Percentiles rank a stretch among this genome's conserved stretches.
Evolutionary conservation across 1,284 basidiomycete genomes (phyloP).

Genomic region (Rhodofomes roseus): DNA sequence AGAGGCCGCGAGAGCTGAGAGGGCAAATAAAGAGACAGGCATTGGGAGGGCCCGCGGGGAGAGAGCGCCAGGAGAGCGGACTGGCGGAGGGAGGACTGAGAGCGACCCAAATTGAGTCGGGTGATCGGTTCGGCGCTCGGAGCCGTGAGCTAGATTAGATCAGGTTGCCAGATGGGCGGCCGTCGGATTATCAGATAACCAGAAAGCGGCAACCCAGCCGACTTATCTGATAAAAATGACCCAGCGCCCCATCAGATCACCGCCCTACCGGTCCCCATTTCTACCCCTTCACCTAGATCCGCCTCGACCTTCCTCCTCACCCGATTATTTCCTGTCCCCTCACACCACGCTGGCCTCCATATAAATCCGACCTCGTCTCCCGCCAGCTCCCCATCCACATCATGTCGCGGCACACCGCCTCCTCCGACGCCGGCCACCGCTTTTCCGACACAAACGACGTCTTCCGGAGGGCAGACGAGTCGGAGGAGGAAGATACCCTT

Average conservation of each 20-base stretch:
- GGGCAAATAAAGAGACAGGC: background rate
- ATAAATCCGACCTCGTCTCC: background rate
- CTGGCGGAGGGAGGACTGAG: background rate
- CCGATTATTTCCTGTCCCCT: background rate
- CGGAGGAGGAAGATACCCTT: conserved; percentile 5
- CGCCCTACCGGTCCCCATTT: background rate
- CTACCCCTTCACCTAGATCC: conserved; percentile 4
- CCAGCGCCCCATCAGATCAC: background rate
- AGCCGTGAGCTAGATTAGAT: conserved; percentile 4
- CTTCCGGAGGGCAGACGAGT: background rate
- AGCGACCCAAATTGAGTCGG: background rate
- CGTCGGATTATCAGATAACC: conserved; percentile 9
- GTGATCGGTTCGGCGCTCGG: conserved; percentile 5
- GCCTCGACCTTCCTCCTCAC: conserved; percentile 4
- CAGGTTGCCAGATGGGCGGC: background rate
- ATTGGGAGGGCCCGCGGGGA: background rate
- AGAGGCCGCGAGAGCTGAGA: background rate
- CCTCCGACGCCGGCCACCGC: background rate
- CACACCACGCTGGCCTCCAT: background rate
- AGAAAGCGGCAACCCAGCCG: background rate
- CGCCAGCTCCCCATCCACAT: conserved; percentile 3
- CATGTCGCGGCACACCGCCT: conserved; percentile 9
- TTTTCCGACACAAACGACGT: background rate
- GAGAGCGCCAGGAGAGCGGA: conserved; percentile 5
- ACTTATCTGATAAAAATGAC: conserved; percentile 17